phyloP scores from a whole-genome alignment of 2,329 filamentous ascomycete genomes.

The Byssothecium circinans region DNA sequence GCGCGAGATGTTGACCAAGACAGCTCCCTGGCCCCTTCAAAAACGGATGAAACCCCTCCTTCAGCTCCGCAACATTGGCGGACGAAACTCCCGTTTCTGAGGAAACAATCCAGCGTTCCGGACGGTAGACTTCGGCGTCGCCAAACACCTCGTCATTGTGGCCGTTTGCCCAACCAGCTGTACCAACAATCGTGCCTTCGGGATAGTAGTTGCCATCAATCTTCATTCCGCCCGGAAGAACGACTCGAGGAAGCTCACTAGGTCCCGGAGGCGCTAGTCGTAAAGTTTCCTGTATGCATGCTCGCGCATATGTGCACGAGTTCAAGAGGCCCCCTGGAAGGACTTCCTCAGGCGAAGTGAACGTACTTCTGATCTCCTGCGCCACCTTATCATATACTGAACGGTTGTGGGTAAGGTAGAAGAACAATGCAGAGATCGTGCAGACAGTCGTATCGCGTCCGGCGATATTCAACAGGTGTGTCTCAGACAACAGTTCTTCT shows the following conservation, averaged over 20 bases:
- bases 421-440: conserved; percentile 6
- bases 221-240: conserved; percentile 12
- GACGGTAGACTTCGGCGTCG: conserved; percentile 9
- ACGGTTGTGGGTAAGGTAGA: conserved; percentile 15
- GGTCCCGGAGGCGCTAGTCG: conserved; percentile 9
- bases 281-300: conserved; percentile 16
- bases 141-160: conserved; percentile 15
- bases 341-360: conserved; percentile 12
- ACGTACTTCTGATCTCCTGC: conserved; percentile 15
- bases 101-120: conserved; percentile 18
- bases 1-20: conserved; percentile 21
- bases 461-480: no score
- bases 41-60: conserved; percentile 16
- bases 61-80: conserved; percentile 7
- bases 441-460: no score
- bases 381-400: conserved; percentile 13
- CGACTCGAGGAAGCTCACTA: conserved; percentile 8
- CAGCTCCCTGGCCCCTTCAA: conserved; percentile 20
- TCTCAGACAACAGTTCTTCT: no score
- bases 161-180: conserved; percentile 11
- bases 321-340: conserved; percentile 3
- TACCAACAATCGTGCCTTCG: conserved; percentile 15
- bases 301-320: conserved; percentile 15
- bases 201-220: conserved; percentile 17
- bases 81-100: neutral